phyloP scores from a whole-genome alignment of 2,329 filamentous ascomycete genomes.

The Claviceps paspali region DNA sequence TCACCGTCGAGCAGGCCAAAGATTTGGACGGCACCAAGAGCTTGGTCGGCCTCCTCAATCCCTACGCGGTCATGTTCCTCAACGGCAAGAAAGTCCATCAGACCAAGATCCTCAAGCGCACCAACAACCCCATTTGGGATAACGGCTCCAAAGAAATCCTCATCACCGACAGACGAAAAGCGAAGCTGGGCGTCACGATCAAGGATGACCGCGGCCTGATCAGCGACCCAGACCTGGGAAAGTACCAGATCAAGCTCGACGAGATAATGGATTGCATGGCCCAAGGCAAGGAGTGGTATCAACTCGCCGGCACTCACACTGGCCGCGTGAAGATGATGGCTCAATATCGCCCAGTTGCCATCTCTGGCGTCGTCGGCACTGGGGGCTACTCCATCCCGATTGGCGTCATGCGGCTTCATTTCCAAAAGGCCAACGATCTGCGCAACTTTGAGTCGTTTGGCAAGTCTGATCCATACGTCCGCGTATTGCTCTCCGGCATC shows the following conservation, averaged over 20 bases:
- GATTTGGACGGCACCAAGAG: slow-evolving; percentile 88
- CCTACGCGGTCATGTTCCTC: slow-evolving; percentile 74
- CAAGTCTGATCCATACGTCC: slow-evolving; percentile 90
- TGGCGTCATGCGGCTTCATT: slow-evolving; percentile 88
- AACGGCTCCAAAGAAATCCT: slow-evolving; percentile 87
- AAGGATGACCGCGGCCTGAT: slow-evolving; percentile 87
- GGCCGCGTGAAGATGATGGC: slow-evolving; percentile 82
- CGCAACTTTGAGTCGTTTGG: slow-evolving; percentile 90
- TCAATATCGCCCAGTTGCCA: slow-evolving; percentile 88
- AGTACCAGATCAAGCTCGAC: slow-evolving; percentile 88
- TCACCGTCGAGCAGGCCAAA: slow-evolving; percentile 91
- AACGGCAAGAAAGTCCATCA: slow-evolving; percentile 85
- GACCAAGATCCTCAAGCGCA: slow-evolving; percentile 87
- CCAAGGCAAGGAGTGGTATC: slow-evolving; percentile 95
- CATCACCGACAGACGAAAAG: slow-evolving; percentile 82
- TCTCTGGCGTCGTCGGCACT: slow-evolving; percentile 65
- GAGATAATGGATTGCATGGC: slow-evolving; percentile 83
- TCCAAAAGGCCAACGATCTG: slow-evolving; percentile 66
- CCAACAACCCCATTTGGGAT: slow-evolving; percentile 93
- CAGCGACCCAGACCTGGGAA: slow-evolving; percentile 71
- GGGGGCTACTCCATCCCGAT: slow-evolving; percentile 88
- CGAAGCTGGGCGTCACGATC: slow-evolving; percentile 79
- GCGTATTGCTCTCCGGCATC: slow-evolving; percentile 77
- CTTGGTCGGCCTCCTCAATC: slow-evolving; percentile 77
- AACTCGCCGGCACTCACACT: slow-evolving; percentile 62